These are phyloP conservation scores for Lentinula boryana DNA, from an alignment of 768 basidiomycete genomes.

Conservation along the genomic window DNA sequence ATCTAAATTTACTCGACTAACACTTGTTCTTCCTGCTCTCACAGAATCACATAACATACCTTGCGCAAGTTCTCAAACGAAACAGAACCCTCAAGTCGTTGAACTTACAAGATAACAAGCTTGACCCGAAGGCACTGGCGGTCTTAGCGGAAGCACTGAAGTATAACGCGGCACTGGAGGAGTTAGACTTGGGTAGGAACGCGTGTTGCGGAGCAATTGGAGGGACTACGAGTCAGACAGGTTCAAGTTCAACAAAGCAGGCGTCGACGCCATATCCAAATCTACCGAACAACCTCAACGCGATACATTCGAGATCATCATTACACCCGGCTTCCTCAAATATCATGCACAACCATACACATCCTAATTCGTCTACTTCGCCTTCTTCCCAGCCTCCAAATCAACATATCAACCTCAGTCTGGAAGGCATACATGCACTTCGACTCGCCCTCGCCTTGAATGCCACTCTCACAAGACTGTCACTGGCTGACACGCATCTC, in stretches of 20 bases:
- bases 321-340: too few species aligned
- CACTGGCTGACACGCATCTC: slow-evolving; percentile 80
- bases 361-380: background rate
- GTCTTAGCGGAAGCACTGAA: slow-evolving; percentile 58
- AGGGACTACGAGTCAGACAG: background rate
- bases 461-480: slow-evolving; percentile 84
- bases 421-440: slow-evolving; percentile 63
- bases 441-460: slow-evolving; percentile 93
- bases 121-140: slow-evolving; percentile 77
- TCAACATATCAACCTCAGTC: background rate
- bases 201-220: slow-evolving; percentile 81
- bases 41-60: slow-evolving; percentile 76
- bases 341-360: too few species aligned
- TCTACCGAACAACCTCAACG: too few species aligned
- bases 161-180: slow-evolving; percentile 92
- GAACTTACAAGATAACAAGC: slow-evolving; percentile 91
- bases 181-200: slow-evolving; percentile 88
- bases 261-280: too few species aligned
- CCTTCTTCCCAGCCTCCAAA: background rate
- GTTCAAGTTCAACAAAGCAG: too few species aligned
- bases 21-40: slow-evolving; percentile 13
- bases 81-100: slow-evolving; percentile 93
- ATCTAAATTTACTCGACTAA: background rate
- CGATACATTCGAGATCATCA: too few species aligned
- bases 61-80: slow-evolving; percentile 93